Percentiles rank a stretch among this genome's conserved stretches.
Evolutionary conservation across 768 basidiomycete genomes (phyloP).

Genomic region (Amanita inopinata): DNA sequence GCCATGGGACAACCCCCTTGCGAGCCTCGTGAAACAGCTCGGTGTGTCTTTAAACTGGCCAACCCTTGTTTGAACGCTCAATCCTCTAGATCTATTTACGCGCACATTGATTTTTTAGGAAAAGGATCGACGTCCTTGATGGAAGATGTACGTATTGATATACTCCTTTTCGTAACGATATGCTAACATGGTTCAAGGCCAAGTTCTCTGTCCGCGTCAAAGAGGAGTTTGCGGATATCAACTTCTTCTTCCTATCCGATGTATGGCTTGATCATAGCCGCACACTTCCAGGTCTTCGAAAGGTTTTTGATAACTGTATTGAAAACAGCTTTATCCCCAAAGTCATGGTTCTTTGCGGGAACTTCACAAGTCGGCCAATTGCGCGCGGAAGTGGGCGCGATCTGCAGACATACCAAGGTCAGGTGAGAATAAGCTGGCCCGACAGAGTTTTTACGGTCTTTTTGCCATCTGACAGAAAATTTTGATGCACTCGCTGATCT

Average conservation of each 20-base stretch:
- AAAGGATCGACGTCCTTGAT: slow-evolving; percentile 81
- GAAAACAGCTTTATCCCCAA: slow-evolving; percentile 83
- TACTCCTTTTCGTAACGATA: not conserved
- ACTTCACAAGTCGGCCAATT: slow-evolving; percentile 82
- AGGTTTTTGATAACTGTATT: slow-evolving; percentile 84
- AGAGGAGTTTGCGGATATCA: slow-evolving; percentile 63
- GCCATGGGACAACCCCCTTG: slow-evolving; percentile 98
- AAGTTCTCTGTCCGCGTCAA: slow-evolving; percentile 53
- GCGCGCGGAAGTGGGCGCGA: slow-evolving; percentile 69
- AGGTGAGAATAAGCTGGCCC: slow-evolving; percentile 1
- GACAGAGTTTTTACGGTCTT: not conserved
- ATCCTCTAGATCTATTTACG: slow-evolving; percentile 70
- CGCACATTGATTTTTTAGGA: slow-evolving; percentile 96
- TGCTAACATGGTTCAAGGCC: slow-evolving; percentile 29
- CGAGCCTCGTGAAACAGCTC: slow-evolving; percentile 75
- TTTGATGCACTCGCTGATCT: slow-evolving; percentile 84
- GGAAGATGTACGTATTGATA: slow-evolving; percentile 69
- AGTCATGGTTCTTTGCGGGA: slow-evolving; percentile 88
- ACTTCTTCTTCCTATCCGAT: slow-evolving; percentile 93
- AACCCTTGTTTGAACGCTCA: slow-evolving; percentile 10
- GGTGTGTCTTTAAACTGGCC: slow-evolving; percentile 35
- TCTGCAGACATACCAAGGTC: slow-evolving; percentile 81
- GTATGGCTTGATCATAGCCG: slow-evolving; percentile 90
- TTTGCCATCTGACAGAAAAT: slow-evolving; percentile 42
- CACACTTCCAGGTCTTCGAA: slow-evolving; percentile 68